Percentiles rank a stretch among this genome's conserved stretches.
phyloP scores from a whole-genome alignment of 1,139 yeast genomes.

The Arxiozyma telluris region DNA sequence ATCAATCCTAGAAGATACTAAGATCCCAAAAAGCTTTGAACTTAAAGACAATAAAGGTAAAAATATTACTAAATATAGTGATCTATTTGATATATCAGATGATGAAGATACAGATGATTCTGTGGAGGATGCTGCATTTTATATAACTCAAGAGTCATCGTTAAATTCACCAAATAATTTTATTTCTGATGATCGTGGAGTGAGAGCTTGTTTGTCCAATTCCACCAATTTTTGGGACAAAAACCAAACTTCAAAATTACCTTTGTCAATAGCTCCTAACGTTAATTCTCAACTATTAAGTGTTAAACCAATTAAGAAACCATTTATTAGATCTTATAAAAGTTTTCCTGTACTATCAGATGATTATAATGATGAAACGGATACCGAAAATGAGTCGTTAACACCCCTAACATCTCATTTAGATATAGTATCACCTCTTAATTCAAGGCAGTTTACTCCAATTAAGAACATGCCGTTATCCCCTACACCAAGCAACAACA shows the following conservation, averaged over 20 bases:
- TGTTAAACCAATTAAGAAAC: background rate
- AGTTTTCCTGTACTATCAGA: background rate
- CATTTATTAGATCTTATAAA: background rate
- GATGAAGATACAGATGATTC: slow-evolving; percentile 4
- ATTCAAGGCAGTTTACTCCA: slow-evolving; percentile 2
- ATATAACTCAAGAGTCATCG: background rate
- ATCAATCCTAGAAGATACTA: background rate
- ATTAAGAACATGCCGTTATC: background rate
- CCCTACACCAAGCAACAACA: background rate
- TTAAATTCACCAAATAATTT: background rate
- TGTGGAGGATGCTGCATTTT: background rate
- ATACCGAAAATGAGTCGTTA: slow-evolving; percentile 3
- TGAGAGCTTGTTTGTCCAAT: background rate
- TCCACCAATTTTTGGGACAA: background rate
- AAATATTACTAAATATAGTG: slow-evolving; percentile 8
- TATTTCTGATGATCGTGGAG: background rate
- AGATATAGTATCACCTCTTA: background rate
- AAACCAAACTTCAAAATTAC: background rate
- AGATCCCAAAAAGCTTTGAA: background rate
- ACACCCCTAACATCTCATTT: background rate
- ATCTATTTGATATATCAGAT: slow-evolving; percentile 10
- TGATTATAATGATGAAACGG: background rate
- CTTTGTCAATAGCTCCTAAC: background rate
- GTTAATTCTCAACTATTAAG: background rate
- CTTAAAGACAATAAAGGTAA: background rate